A percentile compares a stretch with the other conserved stretches of the same genome.
phyloP scores from a whole-genome alignment of 345 rosid species.

The Geranium rotundifolium region DNA sequence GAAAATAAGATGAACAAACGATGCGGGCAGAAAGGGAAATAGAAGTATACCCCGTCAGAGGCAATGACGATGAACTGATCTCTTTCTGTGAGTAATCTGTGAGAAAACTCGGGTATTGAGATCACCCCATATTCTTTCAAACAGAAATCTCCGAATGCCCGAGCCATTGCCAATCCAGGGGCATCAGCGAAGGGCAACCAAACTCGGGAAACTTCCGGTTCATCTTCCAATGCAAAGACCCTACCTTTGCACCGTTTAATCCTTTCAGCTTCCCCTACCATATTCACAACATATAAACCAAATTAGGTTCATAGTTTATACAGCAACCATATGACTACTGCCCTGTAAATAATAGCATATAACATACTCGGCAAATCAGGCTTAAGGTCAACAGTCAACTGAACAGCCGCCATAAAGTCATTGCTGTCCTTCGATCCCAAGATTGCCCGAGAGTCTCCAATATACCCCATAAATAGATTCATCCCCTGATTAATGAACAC shows the following conservation, averaged over 20 bases:
- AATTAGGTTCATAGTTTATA: neutral
- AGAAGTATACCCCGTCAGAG: conserved; percentile 73
- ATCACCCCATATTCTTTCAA: conserved; percentile 97
- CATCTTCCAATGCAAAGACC: conserved; percentile 96
- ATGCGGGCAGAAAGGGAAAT: too few relatives aligned
- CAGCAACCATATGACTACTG: neutral
- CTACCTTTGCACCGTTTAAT: conserved; percentile 92
- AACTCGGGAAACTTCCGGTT: conserved; percentile 94
- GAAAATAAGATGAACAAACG: too few relatives aligned
- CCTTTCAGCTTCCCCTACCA: conserved; percentile 89
- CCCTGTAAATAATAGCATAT: neutral
- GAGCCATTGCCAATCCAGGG: conserved; percentile 98
- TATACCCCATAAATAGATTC: conserved; percentile 86
- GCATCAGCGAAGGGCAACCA: conserved; percentile 99
- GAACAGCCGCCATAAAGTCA: conserved; percentile 71
- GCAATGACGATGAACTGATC: conserved; percentile 97
- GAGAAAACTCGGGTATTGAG: conserved; percentile 86
- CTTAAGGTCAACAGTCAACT: conserved; percentile 91
- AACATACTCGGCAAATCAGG: conserved; percentile 93
- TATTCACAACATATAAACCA: conserved; percentile 8
- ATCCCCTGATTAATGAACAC: conserved; percentile 45
- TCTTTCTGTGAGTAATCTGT: conserved; percentile 62
- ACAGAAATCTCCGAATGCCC: conserved; percentile 99
- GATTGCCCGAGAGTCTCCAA: conserved; percentile 96
- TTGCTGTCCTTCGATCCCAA: conserved; percentile 80